Evolutionary conservation across 129 eudicot genomes (phyloP), one percentile per base, ranked within the genome.

Genomic region (Heracleum sosnowskyi): DNA sequence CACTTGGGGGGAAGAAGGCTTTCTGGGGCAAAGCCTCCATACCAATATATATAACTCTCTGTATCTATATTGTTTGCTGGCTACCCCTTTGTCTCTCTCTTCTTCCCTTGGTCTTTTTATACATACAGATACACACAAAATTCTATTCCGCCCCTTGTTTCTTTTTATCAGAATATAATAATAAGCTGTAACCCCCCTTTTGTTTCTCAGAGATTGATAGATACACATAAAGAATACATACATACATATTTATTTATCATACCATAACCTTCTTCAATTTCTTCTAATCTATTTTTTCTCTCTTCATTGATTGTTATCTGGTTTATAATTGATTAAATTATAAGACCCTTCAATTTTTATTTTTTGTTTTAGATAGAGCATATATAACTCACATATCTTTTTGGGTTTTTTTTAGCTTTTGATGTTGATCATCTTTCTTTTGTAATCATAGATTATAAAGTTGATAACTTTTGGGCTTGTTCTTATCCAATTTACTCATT

Each of bases 131-230:
- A 66, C 39, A 15, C 11, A 66, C 72, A 66, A 29, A 26, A 66
- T 66, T 28, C 36, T 66, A 66, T 31, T 66, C 72, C 24, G 40
- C 72, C 72, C 72, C 72, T 66, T 66, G 72, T 13, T 63, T 64
- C 9, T 64, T 29, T 51, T 31, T 66, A 31, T 66, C 39, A 12
- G 72, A 66, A 66, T 66, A 12, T 64, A 12, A 11, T 64, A 64
- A 11, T 64, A 64, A 64, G 64, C 64, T 57, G 31, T 53, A 55
- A 57, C 31, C 5, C 37, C 36, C 70, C 69, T 63, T 63, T 64
- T 64, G 69, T 26, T 31, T 49, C n/a, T 17, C 7, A 10, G 37
- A 64, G 18, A 64, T 28, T n/a, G 68, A 60, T 60, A 64, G 31
- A 57, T 28, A 31, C 34, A 64, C 17, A 64, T 28, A 64, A 12